Conservation (phyloP, 2,329 filamentous ascomycete species). For the Botrytis sinoallii region DNA sequence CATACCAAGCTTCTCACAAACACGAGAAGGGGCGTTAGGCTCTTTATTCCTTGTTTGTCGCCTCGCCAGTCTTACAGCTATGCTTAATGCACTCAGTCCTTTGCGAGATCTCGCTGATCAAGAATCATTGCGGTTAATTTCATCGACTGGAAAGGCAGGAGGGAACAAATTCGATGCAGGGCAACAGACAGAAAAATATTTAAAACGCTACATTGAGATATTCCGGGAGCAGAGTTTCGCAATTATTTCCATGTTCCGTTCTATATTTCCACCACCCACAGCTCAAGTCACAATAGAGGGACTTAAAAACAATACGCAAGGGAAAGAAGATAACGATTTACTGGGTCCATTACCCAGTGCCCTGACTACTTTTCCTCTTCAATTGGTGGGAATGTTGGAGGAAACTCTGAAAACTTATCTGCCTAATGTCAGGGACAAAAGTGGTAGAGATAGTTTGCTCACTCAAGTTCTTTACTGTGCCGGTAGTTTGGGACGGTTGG, state of each 20-base stretch:
- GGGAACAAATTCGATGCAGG: conserved; percentile 59
- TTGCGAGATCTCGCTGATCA: conserved; percentile 87
- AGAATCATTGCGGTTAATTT: conserved; percentile 55
- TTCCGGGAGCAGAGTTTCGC: conserved; percentile 97
- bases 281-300: conserved; percentile 23
- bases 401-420: conserved; percentile 74
- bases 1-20: conserved; percentile 28
- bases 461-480: conserved; percentile 94
- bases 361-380: conserved; percentile 77
- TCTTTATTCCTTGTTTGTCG: conserved; percentile 86
- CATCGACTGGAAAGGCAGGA: conserved; percentile 22
- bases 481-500: conserved; percentile 81
- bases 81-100: conserved; percentile 79
- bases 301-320: conserved; percentile 23
- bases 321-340: conserved; percentile 39
- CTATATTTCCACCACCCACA: conserved; percentile 65
- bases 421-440: conserved; percentile 75
- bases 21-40: conserved; percentile 67
- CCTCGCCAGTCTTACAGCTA: conserved; percentile 72
- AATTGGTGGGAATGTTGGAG: conserved; percentile 77
- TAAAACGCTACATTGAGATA: conserved; percentile 95
- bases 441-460: conserved; percentile 78
- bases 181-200: conserved; percentile 88
- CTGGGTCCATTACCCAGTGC: conserved; percentile 68
- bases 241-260: conserved; percentile 91